Evolutionary conservation across 2,329 filamentous ascomycete genomes (phyloP), one percentile per base, ranked within the genome.

Genomic region (Alternaria sp.): DNA sequence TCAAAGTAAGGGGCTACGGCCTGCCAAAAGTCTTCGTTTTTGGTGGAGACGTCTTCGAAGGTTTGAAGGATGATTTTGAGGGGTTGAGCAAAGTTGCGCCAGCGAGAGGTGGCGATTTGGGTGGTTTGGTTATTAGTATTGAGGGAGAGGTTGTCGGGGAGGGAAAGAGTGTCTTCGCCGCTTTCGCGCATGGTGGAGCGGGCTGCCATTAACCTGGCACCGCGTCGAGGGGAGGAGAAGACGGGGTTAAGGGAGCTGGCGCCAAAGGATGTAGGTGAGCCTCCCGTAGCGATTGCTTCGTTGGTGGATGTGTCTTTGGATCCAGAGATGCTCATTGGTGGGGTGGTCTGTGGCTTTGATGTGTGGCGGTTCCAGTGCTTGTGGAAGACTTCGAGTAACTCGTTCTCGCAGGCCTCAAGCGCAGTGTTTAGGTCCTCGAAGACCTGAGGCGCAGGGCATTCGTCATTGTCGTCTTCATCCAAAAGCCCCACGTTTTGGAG

Each of bases 21-120:
- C 77, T 93, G 94, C 95, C 95, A 99, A 75, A 98, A 98, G 77
- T 97, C 93, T 76, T 97, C 93, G 72, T 94, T 95, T 76, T 91
- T 88, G 51, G 87, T 82, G 51, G 91, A 96, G 11, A 97, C 82
- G 42, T 92, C 91, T 72, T 95, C 90, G 80, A 99, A 98, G n/a
- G 95, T 92, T 75, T 97, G 94, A 24, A 99, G 84, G 77, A 99
- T 92, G 45, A 99, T 86, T 1, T 92, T 90, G 7, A 98, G 85
- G 0, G 95, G 95, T 73, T 97, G 93, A 65, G 91, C 91, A 76
- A 97, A 96, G 67, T 88, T 87, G 70, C 90, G 88, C 90, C 93
- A 98, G 71, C 88, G 90, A 2, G 85, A 83, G 6, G 72, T 64
- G 0, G 67, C 44, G 3, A 51, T 31, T 40, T 61, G 57, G 0